Evolutionary conservation across 345 rosid genomes (phyloP), one percentile per base, ranked within the genome.

Genomic region (Durio zibethinus): DNA sequence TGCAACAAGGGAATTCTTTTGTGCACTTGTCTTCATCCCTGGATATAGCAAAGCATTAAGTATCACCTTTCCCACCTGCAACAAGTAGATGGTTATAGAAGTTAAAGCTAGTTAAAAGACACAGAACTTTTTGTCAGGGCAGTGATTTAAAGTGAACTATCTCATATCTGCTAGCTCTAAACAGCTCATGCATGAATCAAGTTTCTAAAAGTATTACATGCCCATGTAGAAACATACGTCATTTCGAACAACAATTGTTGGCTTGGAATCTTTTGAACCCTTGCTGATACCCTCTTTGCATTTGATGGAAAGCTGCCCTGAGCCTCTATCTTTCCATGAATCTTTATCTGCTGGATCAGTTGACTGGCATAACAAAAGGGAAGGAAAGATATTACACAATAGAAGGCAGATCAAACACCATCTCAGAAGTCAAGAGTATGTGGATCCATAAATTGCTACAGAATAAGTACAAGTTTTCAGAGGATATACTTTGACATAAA

Each of bases 301-400:
- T 88, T 89, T 96, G 78, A 96, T 93, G 68, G 80, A 85, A 79
- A 96, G 99, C 81, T 87, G 91, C 59, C 99, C 99, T 12, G 93
- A 82, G 79, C 99, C 99, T 87, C 85, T 92, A 80, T 96, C 99
- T 83, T 92, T 96, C 99, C 99, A 96, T 5, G 94, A 42, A 75
- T 89, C 93, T 87, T 87, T 90, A 80, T 89, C 98, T n/a, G 83
- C 80, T 45, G 90, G 88, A 83, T 96, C 95, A 76, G 77, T 89
- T 78, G 97, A 86, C 98, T 93, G 69, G 77, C 77, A 86, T 10
- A 75, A 36, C 33, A 80, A 60, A 53, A 76, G 35, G 45, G 36
- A 29, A 23, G 66, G 74, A 61, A 74, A 40, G 36, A 2, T 3
- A 18, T 42, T 31, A 54, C 72, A 57, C 56, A 25, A 38, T 5